phyloP scores from a whole-genome alignment of 306 rosid genomes.

The Sechiopsis laciniata region DNA sequence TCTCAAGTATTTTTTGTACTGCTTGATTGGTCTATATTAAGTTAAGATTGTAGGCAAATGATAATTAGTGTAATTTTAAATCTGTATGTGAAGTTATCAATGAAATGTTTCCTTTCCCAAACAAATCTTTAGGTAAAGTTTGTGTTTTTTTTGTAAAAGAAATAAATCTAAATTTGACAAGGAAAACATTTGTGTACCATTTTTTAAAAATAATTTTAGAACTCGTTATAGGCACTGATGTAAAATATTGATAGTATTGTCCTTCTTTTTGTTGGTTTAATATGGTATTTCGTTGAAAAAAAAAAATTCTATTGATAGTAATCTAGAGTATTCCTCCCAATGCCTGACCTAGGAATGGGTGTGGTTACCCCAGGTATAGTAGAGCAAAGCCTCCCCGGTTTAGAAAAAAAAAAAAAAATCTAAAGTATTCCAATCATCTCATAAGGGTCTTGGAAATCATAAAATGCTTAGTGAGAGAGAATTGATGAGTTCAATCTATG shows the following conservation, averaged over 20 bases:
- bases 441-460: no score
- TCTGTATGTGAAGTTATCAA: not conserved
- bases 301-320: no score
- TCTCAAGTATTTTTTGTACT: constrained; percentile 16
- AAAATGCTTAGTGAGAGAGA: no score
- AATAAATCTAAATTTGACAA: not conserved
- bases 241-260: not conserved
- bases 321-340: no score
- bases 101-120: no score
- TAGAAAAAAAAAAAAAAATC: not conserved
- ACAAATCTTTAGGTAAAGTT: not conserved
- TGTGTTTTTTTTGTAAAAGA: not conserved
- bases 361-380: no score
- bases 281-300: no score
- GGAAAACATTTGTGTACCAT: not conserved
- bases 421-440: no score
- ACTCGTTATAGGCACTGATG: not conserved
- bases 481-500: no score
- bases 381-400: no score
- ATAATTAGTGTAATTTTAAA: not conserved
- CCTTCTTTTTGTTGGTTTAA: no score
- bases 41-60: constrained; percentile 1
- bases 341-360: no score
- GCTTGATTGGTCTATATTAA: constrained; percentile 1
- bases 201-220: not conserved